Conservation (phyloP, 2,329 filamentous ascomycete genomes). For the Fusarium decemcellulare region DNA sequence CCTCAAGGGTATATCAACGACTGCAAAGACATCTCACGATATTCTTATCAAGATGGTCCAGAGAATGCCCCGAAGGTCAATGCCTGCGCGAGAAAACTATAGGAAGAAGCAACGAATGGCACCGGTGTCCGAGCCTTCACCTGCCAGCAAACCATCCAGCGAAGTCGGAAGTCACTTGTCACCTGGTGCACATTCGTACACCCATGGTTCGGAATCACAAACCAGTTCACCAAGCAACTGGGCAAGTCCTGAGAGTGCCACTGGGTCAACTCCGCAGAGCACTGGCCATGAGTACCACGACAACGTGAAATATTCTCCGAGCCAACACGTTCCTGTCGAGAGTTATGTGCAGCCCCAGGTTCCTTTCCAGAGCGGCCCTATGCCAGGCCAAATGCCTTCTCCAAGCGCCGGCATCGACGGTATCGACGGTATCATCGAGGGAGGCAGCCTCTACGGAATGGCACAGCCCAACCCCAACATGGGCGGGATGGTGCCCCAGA, state of each 20-base stretch:
- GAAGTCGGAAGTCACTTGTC: slow-evolving; percentile 18
- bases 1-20: slow-evolving; percentile 50
- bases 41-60: slow-evolving; percentile 50
- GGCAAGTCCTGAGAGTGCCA: slow-evolving; percentile 21
- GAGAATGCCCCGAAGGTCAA: slow-evolving; percentile 48
- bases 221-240: slow-evolving; percentile 34
- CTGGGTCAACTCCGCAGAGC: slow-evolving; percentile 35
- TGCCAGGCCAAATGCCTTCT: slow-evolving; percentile 20
- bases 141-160: not conserved
- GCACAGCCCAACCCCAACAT: slow-evolving; percentile 14
- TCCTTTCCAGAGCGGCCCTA: not conserved
- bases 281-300: slow-evolving; percentile 21
- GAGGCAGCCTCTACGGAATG: slow-evolving; percentile 21
- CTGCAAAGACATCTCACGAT: slow-evolving; percentile 53
- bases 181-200: slow-evolving; percentile 3
- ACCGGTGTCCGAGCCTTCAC: not conserved
- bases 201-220: slow-evolving; percentile 20
- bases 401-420: slow-evolving; percentile 36
- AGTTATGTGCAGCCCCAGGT: slow-evolving; percentile 11
- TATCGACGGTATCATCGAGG: slow-evolving; percentile 32
- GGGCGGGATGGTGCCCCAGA: slow-evolving; percentile 20
- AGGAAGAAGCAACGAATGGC: slow-evolving; percentile 32
- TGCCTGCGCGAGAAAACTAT: slow-evolving; percentile 7
- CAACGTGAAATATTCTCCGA: slow-evolving; percentile 1
- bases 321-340: not conserved